These are phyloP conservation scores for Colletotrichum costaricense DNA, from an alignment of 2,329 filamentous ascomycete species.

Conservation along the genomic window DNA sequence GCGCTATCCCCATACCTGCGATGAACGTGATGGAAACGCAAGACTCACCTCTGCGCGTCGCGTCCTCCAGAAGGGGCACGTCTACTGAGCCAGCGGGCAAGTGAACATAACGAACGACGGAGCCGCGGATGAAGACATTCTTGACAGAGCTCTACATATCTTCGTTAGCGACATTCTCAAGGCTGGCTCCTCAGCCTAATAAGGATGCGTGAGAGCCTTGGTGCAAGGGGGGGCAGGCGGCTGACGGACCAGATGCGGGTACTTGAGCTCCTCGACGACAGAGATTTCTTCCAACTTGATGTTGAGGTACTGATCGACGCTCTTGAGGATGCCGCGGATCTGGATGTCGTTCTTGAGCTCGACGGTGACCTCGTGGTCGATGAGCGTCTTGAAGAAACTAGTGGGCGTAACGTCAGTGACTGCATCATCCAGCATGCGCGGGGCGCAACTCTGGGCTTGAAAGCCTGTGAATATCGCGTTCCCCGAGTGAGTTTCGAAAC, in stretches of 20 bases:
- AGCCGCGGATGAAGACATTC: slow-evolving; percentile 95
- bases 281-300: slow-evolving; percentile 98
- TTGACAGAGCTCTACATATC: slow-evolving; percentile 76
- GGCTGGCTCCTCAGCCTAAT: background rate
- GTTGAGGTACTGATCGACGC: slow-evolving; percentile 98
- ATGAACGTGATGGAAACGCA: background rate
- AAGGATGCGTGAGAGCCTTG: background rate
- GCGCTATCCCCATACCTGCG: background rate
- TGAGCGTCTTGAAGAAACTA: slow-evolving; percentile 99
- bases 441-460: no score
- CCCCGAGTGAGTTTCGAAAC: slow-evolving; percentile 8
- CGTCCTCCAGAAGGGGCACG: slow-evolving; percentile 88
- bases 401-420: slow-evolving; percentile 13
- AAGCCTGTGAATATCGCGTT: background rate
- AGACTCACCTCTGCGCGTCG: slow-evolving; percentile 81
- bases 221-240: background rate
- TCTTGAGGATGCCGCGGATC: slow-evolving; percentile 94
- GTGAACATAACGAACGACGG: slow-evolving; percentile 93
- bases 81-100: slow-evolving; percentile 86
- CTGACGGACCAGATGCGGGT: slow-evolving; percentile 83
- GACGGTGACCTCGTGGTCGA: slow-evolving; percentile 96
- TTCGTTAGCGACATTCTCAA: background rate
- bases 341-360: slow-evolving; percentile 99
- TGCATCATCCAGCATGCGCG: background rate
- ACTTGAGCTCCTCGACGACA: slow-evolving; percentile 92